These are phyloP conservation scores for Diplogelasinospora grovesii DNA, from an alignment of 495 filamentous ascomycete genomes.

Conservation along the genomic window DNA sequence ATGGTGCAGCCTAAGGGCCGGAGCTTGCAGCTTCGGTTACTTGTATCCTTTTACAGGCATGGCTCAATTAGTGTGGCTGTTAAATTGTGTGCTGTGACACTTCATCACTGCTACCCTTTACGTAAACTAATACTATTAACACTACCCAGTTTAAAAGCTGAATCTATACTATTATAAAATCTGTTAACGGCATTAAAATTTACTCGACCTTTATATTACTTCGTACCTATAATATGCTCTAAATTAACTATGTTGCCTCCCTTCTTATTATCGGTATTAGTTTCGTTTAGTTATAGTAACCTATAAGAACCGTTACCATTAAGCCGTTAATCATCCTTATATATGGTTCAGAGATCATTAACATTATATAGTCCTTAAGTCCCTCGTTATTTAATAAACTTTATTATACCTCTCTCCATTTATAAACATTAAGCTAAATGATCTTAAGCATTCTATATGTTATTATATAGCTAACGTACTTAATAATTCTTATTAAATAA, in stretches of 20 bases:
- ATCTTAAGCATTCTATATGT: not conserved
- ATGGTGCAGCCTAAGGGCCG: no score
- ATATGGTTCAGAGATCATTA: no score
- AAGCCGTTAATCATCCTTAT: no score
- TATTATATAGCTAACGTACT: not conserved
- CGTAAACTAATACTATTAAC: no score
- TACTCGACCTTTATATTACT: conserved; percentile 2
- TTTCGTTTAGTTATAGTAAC: conserved; percentile 3
- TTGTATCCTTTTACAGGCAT: no score
- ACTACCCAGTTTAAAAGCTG: no score
- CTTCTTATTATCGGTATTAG: not conserved
- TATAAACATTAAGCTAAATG: not conserved
- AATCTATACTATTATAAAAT: no score
- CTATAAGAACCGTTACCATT: no score
- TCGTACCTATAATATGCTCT: conserved; percentile 3
- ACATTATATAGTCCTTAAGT: not conserved
- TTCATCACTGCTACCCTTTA: conserved; percentile 4
- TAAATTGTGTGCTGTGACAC: no score
- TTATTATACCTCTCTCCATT: not conserved
- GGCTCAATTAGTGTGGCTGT: no score
- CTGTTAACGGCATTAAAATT: no score
- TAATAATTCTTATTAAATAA: not conserved
- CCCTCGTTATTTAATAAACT: not conserved
- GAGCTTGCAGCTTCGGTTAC: no score
- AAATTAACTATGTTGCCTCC: not conserved